Conservation (phyloP, 2,329 filamentous ascomycete genomes). For the Massarina eburnea region DNA sequence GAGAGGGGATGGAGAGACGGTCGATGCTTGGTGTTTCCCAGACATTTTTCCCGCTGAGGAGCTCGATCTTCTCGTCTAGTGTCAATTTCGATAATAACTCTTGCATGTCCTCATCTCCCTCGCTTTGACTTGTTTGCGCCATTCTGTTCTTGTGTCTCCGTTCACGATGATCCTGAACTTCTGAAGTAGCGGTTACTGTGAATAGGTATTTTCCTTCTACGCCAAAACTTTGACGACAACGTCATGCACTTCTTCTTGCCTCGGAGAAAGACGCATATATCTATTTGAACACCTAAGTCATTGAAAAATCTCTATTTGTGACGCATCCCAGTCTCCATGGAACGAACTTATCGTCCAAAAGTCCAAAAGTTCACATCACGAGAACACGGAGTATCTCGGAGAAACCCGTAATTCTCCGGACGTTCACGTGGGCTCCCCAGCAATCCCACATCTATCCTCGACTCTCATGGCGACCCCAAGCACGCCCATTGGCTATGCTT, state of each 20-base stretch:
- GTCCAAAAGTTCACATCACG: too few species aligned
- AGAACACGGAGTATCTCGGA: constrained; percentile 12
- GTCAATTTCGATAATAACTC: constrained; percentile 9
- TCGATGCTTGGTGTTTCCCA: constrained; percentile 15
- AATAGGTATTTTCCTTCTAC: too few species aligned
- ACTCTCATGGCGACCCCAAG: too few species aligned
- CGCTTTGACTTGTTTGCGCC: background rate
- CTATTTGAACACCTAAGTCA: too few species aligned
- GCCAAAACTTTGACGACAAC: background rate
- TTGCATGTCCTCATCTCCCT: background rate
- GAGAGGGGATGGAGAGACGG: constrained; percentile 7
- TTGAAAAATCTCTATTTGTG: too few species aligned
- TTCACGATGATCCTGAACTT: too few species aligned
- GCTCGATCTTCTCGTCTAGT: constrained; percentile 12
- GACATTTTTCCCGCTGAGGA: constrained; percentile 13
- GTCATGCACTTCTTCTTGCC: too few species aligned
- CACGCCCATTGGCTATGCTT: too few species aligned
- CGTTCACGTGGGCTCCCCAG: constrained; percentile 8
- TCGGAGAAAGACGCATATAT: too few species aligned
- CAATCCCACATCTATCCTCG: background rate
- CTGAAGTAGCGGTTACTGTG: too few species aligned
- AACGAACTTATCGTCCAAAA: background rate
- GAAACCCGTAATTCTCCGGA: constrained; percentile 2
- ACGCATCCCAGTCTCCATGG: too few species aligned
- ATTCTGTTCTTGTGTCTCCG: background rate